These are phyloP conservation scores for Colletotrichum lindemuthianum DNA, from an alignment of 2,329 filamentous ascomycete genomes.

Conservation along the genomic window DNA sequence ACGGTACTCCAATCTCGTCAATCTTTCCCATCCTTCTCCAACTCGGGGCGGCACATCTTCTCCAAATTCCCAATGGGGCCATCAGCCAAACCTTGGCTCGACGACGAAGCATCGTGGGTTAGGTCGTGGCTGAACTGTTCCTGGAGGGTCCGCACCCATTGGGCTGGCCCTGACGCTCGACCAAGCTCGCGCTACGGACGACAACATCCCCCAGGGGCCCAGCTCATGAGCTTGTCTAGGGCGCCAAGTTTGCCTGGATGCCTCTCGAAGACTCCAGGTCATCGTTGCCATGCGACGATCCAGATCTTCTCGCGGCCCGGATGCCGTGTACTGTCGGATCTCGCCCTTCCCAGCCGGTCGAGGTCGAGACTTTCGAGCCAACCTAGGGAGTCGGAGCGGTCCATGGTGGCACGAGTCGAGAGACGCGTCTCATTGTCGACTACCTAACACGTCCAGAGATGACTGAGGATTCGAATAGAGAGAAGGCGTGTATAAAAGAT, in stretches of 20 bases:
- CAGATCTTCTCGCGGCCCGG: constrained; percentile 28
- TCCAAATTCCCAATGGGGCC: constrained; percentile 24
- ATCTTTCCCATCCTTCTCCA: constrained; percentile 5
- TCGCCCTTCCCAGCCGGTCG: constrained; percentile 1
- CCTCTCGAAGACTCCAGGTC: neutral
- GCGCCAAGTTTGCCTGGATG: constrained; percentile 1
- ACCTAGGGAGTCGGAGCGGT: constrained; percentile 1
- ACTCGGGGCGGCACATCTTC: constrained; percentile 1
- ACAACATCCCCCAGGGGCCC: neutral
- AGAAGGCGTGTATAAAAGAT: constrained; percentile 21
- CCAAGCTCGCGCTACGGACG: neutral
- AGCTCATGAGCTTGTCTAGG: neutral
- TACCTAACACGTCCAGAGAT: neutral
- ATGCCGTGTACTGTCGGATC: constrained; percentile 25
- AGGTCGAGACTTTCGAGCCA: neutral
- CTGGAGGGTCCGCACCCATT: neutral
- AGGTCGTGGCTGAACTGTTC: constrained; percentile 17
- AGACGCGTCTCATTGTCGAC: neutral
- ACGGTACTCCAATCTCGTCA: constrained; percentile 1
- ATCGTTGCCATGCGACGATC: constrained; percentile 2
- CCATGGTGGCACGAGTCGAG: neutral
- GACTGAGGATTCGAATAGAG: neutral
- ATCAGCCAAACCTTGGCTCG: constrained; percentile 20
- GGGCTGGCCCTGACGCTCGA: neutral
- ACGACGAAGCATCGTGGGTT: constrained; percentile 27